Conservation (phyloP, 768 basidiomycete species). For the Rhizopogon vulgaris region DNA sequence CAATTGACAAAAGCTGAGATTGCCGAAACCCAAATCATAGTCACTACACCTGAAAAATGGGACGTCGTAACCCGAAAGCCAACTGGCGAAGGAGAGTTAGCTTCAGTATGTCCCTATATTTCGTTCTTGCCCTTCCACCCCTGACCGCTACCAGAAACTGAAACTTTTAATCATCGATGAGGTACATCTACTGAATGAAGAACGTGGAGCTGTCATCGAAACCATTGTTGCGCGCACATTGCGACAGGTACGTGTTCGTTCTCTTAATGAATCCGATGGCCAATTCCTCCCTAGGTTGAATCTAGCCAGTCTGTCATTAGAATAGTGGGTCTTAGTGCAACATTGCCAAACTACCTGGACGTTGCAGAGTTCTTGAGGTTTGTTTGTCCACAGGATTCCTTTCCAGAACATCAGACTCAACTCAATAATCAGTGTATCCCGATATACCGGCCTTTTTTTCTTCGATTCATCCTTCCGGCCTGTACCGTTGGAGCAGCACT, state of each 20-base stretch:
- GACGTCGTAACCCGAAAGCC: conserved; percentile 98
- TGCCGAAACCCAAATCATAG: conserved; percentile 92
- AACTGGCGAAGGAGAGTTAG: conserved; percentile 94
- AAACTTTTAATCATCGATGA: conserved; percentile 97
- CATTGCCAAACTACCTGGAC: conserved; percentile 94
- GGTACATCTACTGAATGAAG: conserved; percentile 94
- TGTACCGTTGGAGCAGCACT: conserved; percentile 95
- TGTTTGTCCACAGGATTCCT: conserved; percentile 8
- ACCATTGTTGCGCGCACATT: conserved; percentile 95
- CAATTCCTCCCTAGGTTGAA: conserved; percentile 60
- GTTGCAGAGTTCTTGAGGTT: conserved; percentile 93
- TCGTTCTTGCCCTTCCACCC: neutral
- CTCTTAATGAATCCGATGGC: neutral
- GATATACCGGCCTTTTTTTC: conserved; percentile 84
- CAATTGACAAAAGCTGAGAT: conserved; percentile 93
- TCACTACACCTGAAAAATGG: conserved; percentile 99
- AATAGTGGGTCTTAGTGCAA: conserved; percentile 93
- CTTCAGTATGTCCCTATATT: conserved; percentile 52
- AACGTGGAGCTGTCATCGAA: conserved; percentile 96
- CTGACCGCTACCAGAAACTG: conserved; percentile 52
- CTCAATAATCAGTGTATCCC: conserved; percentile 62
- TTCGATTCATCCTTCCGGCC: conserved; percentile 98
- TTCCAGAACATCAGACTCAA: neutral
- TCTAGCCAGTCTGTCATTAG: conserved; percentile 94
- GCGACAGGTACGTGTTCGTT: conserved; percentile 54